Base-by-base conservation (phyloP, 352 stramenopile species). In the Halophytophthora polymorphica region DNA sequence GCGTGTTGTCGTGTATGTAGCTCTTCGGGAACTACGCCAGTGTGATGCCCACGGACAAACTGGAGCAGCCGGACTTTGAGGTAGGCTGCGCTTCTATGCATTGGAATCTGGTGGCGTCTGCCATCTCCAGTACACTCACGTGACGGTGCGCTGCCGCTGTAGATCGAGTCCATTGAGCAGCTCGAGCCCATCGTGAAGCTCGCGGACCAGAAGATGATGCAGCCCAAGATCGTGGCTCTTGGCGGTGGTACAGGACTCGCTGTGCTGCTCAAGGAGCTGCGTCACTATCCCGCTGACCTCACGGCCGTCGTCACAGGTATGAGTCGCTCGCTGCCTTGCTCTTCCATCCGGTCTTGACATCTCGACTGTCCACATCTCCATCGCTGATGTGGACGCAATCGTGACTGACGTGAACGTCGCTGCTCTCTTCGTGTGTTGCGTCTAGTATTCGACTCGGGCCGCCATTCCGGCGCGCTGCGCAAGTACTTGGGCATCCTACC, bases 401-500 rank as follows among this genome's bases (percentile, higher is more conserved):
- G n/a, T n/a, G n/a, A n/a, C n/a, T n/a, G n/a, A n/a, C n/a, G n/a
- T n/a, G 6, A 34, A 18, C 2, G 19, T 51, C 12, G 13, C 25
- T 14, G 36, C 12, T 58, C 31, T 37, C 10, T 10, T 2, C n/a
- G n/a, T 31, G 25, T 31, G 25, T 8, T 31, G 25, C 25, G 25
- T 31, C 4, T 11, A 82, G 83, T 94, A 2, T 94, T 94, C 42
- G 83, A 94, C 52, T 94, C 83, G 23, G 83, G 83, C 28, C 75
- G 83, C 1, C 83, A 94, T 53, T 92, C 81, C 8, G 83, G 83
- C 41, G 73, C 74, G 37, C 64, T 94, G 23, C 83, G 83, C 45
- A 94, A 94, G 45, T 86, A 88, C 40, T 49, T 94, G 7, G 83
- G 83, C 7, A 94, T 94, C 45, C 50, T 94, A 21, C 83, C 83